Evolutionary conservation across 75 land plant species (phyloP).

Genomic region (Pinus tabuliformis): DNA sequence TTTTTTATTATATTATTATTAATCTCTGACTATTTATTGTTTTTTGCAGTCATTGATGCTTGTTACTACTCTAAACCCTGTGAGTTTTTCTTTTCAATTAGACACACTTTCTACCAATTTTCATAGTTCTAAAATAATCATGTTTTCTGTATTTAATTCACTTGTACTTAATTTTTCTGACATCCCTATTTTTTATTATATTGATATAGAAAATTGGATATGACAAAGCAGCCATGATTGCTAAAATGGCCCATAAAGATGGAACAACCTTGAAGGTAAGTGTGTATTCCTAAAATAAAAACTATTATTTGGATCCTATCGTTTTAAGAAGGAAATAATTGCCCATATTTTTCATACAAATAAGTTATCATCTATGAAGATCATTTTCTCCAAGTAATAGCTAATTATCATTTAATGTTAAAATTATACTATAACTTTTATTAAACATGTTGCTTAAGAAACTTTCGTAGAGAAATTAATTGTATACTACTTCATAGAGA

Average conservation of each 20-base stretch:
- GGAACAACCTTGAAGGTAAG: constrained; percentile 87
- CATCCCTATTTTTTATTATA: not conserved
- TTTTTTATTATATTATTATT: not conserved
- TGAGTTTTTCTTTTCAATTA: constrained; percentile 39
- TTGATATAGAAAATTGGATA: constrained; percentile 89
- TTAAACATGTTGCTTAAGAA: too few species aligned
- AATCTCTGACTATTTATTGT: not conserved
- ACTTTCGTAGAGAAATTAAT: too few species aligned
- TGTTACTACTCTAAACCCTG: constrained; percentile 94
- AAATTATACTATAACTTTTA: too few species aligned
- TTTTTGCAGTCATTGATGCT: constrained; percentile 93
- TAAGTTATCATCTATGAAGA: too few species aligned
- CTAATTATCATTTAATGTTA: too few species aligned
- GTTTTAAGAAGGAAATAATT: not conserved
- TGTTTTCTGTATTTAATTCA: not conserved
- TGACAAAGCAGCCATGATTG: constrained; percentile 96
- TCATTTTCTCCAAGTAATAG: too few species aligned
- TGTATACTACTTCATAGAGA: too few species aligned
- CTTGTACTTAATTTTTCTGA: not conserved
- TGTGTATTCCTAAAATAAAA: not conserved
- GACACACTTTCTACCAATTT: not conserved
- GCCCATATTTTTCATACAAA: not conserved
- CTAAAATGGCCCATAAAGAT: constrained; percentile 98
- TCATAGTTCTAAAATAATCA: not conserved
- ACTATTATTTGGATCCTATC: not conserved